Percentiles rank a stretch among this genome's conserved stretches.
These are phyloP conservation scores for Cantharellus cinnabarinus DNA, from an alignment of 768 basidiomycete species.

Conservation along the genomic window DNA sequence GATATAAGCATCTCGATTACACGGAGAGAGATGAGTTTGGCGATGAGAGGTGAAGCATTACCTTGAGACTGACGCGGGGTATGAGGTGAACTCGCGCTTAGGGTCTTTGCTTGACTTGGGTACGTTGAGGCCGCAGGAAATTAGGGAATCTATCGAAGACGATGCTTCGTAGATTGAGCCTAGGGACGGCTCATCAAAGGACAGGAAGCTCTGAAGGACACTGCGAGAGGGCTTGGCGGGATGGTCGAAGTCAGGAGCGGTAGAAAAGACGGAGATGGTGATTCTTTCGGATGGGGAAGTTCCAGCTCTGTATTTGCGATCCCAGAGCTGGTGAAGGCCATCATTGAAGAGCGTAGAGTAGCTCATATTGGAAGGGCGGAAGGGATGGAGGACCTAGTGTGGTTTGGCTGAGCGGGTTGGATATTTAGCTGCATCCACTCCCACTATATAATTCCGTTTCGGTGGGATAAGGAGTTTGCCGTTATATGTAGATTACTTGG, in stretches of 20 bases:
- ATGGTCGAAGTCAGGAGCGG: background rate
- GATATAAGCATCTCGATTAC: background rate
- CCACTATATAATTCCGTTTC: background rate
- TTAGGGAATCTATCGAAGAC: no score
- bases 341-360: background rate
- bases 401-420: background rate
- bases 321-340: background rate
- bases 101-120: no score
- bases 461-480: no score
- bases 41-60: no score
- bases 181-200: background rate
- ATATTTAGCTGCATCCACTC: background rate
- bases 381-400: background rate
- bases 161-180: no score
- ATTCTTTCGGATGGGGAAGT: background rate
- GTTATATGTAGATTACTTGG: no score
- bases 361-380: background rate
- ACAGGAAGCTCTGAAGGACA: background rate
- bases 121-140: no score
- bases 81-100: no score
- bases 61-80: no score
- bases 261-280: background rate
- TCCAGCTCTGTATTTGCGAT: background rate
- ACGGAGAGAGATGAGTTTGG: no score
- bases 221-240: background rate